Evolutionary conservation across 1,139 yeast genomes (phyloP).

Genomic region (Suhomyces taliae): DNA sequence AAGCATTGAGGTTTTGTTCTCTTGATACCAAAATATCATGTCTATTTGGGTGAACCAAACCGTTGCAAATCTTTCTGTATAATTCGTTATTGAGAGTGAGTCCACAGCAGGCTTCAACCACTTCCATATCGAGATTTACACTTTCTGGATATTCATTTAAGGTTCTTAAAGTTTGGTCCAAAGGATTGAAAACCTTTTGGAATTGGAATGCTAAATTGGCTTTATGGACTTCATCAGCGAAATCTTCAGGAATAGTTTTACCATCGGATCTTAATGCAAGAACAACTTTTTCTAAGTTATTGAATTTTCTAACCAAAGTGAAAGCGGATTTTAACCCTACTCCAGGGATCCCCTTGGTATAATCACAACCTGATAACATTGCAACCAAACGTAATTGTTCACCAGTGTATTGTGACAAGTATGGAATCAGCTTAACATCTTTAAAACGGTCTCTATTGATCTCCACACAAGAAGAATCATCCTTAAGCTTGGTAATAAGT

Average conservation of each 20-base stretch:
- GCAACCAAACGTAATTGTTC: constrained; percentile 76
- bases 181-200: constrained; percentile 84
- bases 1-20: constrained; percentile 35
- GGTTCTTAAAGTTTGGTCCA: constrained; percentile 45
- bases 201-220: constrained; percentile 83
- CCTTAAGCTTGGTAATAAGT: constrained; percentile 79
- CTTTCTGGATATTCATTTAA: constrained; percentile 57
- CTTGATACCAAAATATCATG: constrained; percentile 48
- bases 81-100: constrained; percentile 42
- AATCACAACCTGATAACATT: constrained; percentile 92
- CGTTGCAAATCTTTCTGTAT: constrained; percentile 61
- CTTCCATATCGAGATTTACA: constrained; percentile 29
- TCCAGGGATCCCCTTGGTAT: constrained; percentile 81
- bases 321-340: constrained; percentile 83
- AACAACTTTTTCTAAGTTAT: constrained; percentile 55
- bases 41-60: constrained; percentile 65
- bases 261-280: constrained; percentile 64
- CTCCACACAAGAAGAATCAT: constrained; percentile 72
- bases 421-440: constrained; percentile 47
- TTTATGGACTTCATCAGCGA: constrained; percentile 56
- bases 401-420: constrained; percentile 44
- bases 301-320: constrained; percentile 52
- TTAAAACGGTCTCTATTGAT: constrained; percentile 56
- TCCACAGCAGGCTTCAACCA: constrained; percentile 66
- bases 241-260: constrained; percentile 57